phyloP scores from a whole-genome alignment of 1,284 basidiomycete species.

The Taiwanofungus camphoratus region DNA sequence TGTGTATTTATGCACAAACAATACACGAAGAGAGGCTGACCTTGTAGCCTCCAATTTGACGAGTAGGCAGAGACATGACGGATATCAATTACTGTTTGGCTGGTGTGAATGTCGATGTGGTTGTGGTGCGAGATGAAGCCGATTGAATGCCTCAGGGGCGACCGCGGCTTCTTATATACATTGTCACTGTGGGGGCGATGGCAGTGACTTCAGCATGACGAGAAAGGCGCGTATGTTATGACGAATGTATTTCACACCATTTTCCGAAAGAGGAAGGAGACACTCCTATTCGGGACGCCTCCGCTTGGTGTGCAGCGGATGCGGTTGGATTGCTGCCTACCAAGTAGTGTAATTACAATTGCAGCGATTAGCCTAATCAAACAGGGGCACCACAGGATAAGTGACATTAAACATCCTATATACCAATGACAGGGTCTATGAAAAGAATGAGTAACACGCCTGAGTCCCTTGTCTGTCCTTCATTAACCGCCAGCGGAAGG shows the following conservation, averaged over 20 bases:
- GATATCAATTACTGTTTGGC: not conserved
- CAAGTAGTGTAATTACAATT: too few relatives aligned
- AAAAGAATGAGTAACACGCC: too few relatives aligned
- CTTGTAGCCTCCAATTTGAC: slow-evolving; percentile 27
- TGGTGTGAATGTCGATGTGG: not conserved
- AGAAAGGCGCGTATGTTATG: too few relatives aligned
- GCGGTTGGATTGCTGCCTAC: too few relatives aligned
- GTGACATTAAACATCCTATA: too few relatives aligned
- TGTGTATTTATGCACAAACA: not conserved
- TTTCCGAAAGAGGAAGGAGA: not conserved
- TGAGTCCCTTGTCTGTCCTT: too few relatives aligned
- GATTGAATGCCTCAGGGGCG: not conserved
- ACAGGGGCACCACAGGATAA: too few relatives aligned
- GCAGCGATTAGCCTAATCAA: too few relatives aligned
- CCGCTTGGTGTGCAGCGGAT: too few relatives aligned
- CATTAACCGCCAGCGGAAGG: too few relatives aligned
- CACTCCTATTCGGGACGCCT: too few relatives aligned
- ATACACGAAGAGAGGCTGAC: slow-evolving; percentile 9
- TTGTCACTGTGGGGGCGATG: not conserved
- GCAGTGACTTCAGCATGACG: not conserved
- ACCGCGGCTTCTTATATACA: not conserved
- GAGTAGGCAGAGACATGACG: slow-evolving; percentile 19
- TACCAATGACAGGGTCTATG: too few relatives aligned
- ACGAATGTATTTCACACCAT: not conserved
- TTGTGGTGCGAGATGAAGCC: not conserved